Conservation (phyloP, 2,329 filamentous ascomycete species). For the Trematosphaeria pertusa region DNA sequence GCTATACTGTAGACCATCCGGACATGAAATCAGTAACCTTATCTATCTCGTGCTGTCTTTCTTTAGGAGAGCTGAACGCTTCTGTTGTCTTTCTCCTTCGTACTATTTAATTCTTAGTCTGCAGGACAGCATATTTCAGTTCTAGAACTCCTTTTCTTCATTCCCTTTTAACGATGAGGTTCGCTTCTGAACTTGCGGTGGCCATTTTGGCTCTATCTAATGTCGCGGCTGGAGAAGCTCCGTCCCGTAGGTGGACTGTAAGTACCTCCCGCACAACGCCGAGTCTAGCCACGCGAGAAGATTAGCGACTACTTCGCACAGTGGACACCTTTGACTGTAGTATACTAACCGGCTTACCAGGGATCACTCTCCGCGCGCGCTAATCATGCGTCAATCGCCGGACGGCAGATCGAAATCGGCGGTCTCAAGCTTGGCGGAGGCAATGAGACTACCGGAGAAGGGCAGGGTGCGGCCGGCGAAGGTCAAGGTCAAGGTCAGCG, state of each 20-base stretch:
- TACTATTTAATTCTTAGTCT: constrained; percentile 13
- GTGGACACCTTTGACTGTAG: background rate
- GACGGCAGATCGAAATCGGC: constrained; percentile 27
- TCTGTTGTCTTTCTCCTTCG: constrained; percentile 11
- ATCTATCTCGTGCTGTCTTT: no score
- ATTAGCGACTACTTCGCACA: background rate
- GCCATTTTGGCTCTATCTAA: constrained; percentile 30
- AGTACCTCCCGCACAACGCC: constrained; percentile 9
- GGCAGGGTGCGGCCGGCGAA: background rate
- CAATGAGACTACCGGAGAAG: background rate
- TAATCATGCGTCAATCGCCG: constrained; percentile 20
- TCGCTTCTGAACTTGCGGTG: constrained; percentile 23
- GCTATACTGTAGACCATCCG: background rate
- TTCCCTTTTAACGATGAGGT: constrained; percentile 29
- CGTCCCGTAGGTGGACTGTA: constrained; percentile 29
- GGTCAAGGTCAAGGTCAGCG: constrained; percentile 8
- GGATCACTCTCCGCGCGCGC: constrained; percentile 20
- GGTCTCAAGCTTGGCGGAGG: constrained; percentile 19
- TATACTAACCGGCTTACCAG: constrained; percentile 10
- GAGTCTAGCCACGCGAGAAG: no score
- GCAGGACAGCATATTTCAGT: constrained; percentile 14
- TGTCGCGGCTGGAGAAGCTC: constrained; percentile 28
- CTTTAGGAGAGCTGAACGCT: constrained; percentile 18
- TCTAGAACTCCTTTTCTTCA: constrained; percentile 1
- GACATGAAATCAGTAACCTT: no score